Evolutionary conservation across 441 rosid species (phyloP).

Genomic region (Syzygium syzygioides): DNA sequence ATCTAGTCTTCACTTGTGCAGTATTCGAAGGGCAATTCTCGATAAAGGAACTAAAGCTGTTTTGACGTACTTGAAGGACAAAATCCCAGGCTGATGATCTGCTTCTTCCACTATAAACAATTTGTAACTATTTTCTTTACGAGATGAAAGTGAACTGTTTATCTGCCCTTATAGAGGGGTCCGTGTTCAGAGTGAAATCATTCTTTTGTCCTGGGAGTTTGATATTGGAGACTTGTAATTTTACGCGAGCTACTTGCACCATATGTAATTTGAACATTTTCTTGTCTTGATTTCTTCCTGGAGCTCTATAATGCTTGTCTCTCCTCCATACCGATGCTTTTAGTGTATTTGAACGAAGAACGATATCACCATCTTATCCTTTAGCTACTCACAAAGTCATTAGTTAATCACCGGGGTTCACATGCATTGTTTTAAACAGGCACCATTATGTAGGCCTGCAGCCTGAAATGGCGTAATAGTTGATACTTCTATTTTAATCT

Average conservation of each 20-base stretch:
- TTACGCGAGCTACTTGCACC: not conserved
- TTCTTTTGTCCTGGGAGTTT: not conserved
- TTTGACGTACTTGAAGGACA: slow-evolving; percentile 76
- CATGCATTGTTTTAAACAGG: not conserved
- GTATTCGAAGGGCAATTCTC: slow-evolving; percentile 83
- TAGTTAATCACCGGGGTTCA: not conserved
- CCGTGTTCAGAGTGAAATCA: not conserved
- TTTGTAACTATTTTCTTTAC: not conserved
- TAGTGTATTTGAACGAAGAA: not conserved
- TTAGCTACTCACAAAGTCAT: not conserved
- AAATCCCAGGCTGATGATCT: slow-evolving; percentile 34
- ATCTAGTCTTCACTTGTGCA: slow-evolving; percentile 19
- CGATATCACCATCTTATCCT: not conserved
- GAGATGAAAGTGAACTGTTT: not conserved
- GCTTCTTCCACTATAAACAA: not conserved
- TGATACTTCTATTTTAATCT: not conserved
- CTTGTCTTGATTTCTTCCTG: not conserved
- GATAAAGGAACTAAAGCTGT: slow-evolving; percentile 89
- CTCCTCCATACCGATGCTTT: not conserved
- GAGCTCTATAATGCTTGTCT: not conserved
- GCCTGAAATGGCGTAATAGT: not conserved
- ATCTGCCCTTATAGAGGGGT: not conserved
- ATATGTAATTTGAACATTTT: not conserved
- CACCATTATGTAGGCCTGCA: not conserved
- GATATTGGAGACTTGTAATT: not conserved